These are phyloP conservation scores for Centrapalus pauciflorus DNA, from an alignment of 129 eudicot species.

Conservation along the genomic window DNA sequence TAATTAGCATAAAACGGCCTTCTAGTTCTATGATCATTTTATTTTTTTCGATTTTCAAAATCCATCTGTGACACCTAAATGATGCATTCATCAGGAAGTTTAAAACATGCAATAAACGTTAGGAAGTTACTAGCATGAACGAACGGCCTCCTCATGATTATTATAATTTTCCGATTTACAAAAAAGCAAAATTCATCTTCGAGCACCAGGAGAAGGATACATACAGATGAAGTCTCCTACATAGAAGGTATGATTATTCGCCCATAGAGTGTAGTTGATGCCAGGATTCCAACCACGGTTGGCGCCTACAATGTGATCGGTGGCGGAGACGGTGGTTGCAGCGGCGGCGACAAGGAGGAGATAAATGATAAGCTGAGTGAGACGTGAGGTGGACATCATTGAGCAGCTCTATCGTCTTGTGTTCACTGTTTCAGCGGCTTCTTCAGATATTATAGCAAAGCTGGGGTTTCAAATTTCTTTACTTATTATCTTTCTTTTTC, in stretches of 20 bases:
- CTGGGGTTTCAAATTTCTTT: neutral
- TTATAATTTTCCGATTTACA: neutral
- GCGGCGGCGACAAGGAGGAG: conserved; percentile 37
- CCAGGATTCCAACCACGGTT: conserved; percentile 90
- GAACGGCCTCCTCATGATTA: too few species aligned
- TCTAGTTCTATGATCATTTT: too few species aligned
- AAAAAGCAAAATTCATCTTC: neutral
- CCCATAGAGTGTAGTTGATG: conserved; percentile 81
- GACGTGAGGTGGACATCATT: conserved; percentile 43
- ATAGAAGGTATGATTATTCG: conserved; percentile 69
- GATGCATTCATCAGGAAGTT: too few species aligned
- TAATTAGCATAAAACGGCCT: too few species aligned
- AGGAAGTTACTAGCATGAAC: too few species aligned
- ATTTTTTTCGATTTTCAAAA: too few species aligned
- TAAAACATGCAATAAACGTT: too few species aligned
- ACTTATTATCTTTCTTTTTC: neutral
- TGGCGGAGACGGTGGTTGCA: conserved; percentile 53
- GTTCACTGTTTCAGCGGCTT: neutral
- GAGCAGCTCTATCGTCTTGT: conserved; percentile 3
- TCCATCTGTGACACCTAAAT: too few species aligned
- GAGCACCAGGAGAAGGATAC: neutral
- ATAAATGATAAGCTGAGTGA: conserved; percentile 11
- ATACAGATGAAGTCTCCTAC: conserved; percentile 76
- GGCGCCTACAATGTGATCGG: conserved; percentile 94
- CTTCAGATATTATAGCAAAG: conserved; percentile 7